Conservation (phyloP, 306 rosid species). For the Trifolium fragiferum region DNA sequence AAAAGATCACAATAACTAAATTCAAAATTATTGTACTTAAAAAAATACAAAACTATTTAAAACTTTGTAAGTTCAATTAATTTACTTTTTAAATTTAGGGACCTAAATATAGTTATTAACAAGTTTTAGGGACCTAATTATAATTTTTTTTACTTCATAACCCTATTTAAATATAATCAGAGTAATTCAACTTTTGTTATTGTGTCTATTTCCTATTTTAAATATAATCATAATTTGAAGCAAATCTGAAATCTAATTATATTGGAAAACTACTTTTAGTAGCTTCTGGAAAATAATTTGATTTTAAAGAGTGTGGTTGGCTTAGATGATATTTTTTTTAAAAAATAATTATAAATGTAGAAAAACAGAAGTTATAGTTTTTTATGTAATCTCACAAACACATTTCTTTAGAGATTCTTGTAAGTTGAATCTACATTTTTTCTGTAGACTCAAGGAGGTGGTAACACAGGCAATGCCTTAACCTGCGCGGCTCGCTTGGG, state of each 20-base stretch:
- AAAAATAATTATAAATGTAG: neutral
- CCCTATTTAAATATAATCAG: neutral
- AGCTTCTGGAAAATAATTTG: neutral
- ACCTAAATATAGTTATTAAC: neutral
- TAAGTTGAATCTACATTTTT: conserved; percentile 31
- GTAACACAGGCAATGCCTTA: conserved; percentile 78
- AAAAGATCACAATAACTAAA: no score
- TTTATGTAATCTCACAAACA: neutral
- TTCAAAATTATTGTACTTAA: no score
- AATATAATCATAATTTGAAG: neutral
- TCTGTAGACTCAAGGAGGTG: conserved; percentile 83
- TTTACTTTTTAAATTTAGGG: neutral
- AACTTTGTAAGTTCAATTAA: neutral
- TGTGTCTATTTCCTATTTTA: neutral
- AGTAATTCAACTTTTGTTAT: neutral
- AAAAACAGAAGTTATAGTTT: neutral
- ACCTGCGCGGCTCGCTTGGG: conserved; percentile 82
- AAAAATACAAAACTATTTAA: no score
- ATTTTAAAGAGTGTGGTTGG: neutral
- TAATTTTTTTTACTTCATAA: neutral
- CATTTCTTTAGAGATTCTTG: neutral
- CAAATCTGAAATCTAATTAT: neutral
- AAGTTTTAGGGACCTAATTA: neutral
- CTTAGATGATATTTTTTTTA: neutral
- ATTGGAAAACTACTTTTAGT: neutral